Evolutionary conservation across 352 stramenopile genomes (phyloP).

Genomic region (Sclerospora graminicola): DNA sequence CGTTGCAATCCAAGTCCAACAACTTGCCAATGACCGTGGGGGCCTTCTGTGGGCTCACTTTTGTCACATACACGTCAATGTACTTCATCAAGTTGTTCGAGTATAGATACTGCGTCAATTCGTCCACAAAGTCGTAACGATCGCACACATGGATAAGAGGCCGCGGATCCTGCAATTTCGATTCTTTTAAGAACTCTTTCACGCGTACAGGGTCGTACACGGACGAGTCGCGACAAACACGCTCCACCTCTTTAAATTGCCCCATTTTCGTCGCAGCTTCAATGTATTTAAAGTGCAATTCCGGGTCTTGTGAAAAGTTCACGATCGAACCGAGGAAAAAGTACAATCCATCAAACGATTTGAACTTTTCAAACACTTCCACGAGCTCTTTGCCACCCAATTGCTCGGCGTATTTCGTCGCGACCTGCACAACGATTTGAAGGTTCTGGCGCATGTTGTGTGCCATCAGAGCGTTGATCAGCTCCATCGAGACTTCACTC

Average conservation of each 20-base stretch:
- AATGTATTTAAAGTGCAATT: slow-evolving; percentile 99
- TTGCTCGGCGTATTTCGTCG: slow-evolving; percentile 91
- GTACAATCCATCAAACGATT: slow-evolving; percentile 97
- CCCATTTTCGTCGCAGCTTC: slow-evolving; percentile 98
- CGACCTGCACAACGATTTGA: slow-evolving; percentile 98
- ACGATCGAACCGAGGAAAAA: slow-evolving; percentile 99
- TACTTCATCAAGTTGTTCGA: slow-evolving; percentile 99
- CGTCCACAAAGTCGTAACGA: slow-evolving; percentile 98
- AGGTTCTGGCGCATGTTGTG: slow-evolving; percentile 97
- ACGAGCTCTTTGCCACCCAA: slow-evolving; percentile 93
- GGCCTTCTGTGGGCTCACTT: slow-evolving; percentile 96
- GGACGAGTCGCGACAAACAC: slow-evolving; percentile 99
- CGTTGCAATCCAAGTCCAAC: slow-evolving; percentile 95
- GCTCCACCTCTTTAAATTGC: slow-evolving; percentile 99
- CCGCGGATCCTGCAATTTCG: slow-evolving; percentile 97
- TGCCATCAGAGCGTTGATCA: slow-evolving; percentile 98
- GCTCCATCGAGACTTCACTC: slow-evolving; percentile 94
- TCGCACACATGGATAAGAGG: slow-evolving; percentile 99
- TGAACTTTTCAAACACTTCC: slow-evolving; percentile 98
- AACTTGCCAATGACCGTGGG: slow-evolving; percentile 98
- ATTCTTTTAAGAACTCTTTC: slow-evolving; percentile 99
- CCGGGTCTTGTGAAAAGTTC: slow-evolving; percentile 96
- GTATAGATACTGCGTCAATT: slow-evolving; percentile 99
- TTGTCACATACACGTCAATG: slow-evolving; percentile 99
- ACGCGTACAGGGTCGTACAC: slow-evolving; percentile 98